A percentile compares a stretch with the other conserved stretches of the same genome.
Conservation (phyloP, 345 rosid species). For the Raphanus raphanistrum region DNA sequence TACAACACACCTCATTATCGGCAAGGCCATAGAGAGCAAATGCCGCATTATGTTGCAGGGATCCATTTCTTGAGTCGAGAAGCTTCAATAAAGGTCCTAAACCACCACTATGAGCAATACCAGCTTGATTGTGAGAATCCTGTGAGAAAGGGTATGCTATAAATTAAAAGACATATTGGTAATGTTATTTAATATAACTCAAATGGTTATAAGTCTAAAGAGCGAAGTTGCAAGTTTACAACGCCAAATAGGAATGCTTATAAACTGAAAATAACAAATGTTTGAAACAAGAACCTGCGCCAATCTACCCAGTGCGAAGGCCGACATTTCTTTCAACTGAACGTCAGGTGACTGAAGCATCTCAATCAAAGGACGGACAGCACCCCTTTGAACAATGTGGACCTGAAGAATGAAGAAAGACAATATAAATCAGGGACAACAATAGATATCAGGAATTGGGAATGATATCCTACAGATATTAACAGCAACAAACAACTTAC, state of each 20-base stretch:
- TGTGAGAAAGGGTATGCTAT: conserved; percentile 38
- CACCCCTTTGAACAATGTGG: conserved; percentile 99
- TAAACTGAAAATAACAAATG: conserved; percentile 6
- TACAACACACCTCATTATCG: conserved; percentile 81
- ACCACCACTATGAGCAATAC: conserved; percentile 93
- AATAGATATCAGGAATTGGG: background rate
- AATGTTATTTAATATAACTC: background rate
- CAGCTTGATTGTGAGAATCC: conserved; percentile 97
- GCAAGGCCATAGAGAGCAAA: conserved; percentile 99
- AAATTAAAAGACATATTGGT: background rate
- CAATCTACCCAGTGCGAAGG: conserved; percentile 98
- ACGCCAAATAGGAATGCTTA: conserved; percentile 5
- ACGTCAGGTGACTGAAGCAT: conserved; percentile 91
- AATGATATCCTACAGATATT: background rate
- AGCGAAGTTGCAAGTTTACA: background rate
- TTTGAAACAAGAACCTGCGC: conserved; percentile 72
- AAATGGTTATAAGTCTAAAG: background rate
- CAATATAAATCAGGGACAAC: background rate
- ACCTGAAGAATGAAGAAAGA: conserved; percentile 48
- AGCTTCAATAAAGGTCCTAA: conserved; percentile 85
- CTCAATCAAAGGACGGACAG: conserved; percentile 87
- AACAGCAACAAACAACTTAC: conserved; percentile 17
- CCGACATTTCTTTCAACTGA: conserved; percentile 97
- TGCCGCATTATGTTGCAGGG: conserved; percentile 98
- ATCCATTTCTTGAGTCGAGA: conserved; percentile 94